Conservation (phyloP, 2,329 filamentous ascomycete genomes). For the Emmonsia crescens region DNA sequence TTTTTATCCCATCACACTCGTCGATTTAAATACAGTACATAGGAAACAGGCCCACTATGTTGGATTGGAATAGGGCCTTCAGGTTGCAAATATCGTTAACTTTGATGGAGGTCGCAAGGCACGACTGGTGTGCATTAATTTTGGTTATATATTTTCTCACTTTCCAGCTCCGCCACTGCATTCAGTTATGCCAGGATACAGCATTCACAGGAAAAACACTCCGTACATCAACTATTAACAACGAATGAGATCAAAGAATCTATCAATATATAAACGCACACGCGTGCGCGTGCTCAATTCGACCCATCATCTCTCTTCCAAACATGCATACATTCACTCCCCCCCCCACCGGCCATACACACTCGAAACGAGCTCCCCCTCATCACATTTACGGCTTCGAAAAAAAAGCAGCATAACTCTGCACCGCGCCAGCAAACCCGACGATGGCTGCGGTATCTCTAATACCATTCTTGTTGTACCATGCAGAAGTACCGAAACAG, state of each 20-base stretch:
- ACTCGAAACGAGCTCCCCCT: background rate
- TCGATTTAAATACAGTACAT: background rate
- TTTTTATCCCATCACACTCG: background rate
- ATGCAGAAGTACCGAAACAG: conserved; percentile 21
- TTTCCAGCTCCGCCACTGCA: background rate
- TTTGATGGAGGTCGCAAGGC: background rate
- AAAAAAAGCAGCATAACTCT: conserved; percentile 12
- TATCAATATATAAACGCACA: background rate
- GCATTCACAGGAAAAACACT: background rate
- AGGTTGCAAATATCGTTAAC: background rate
- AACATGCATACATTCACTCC: background rate
- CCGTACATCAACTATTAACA: background rate
- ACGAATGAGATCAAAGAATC: background rate
- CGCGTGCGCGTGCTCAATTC: background rate
- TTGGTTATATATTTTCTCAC: background rate
- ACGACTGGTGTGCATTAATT: background rate
- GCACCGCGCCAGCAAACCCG: background rate
- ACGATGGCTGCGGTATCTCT: conserved; percentile 21
- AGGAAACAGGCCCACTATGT: background rate
- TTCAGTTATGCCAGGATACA: background rate
- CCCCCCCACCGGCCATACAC: background rate
- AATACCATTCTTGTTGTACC: conserved; percentile 22
- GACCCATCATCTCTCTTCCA: background rate
- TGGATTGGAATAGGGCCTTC: background rate
- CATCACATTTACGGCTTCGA: background rate